Percentiles rank a stretch among this genome's conserved stretches.
These are phyloP conservation scores for Calonectria hawksworthii DNA, from an alignment of 2,329 filamentous ascomycete species.

Conservation along the genomic window DNA sequence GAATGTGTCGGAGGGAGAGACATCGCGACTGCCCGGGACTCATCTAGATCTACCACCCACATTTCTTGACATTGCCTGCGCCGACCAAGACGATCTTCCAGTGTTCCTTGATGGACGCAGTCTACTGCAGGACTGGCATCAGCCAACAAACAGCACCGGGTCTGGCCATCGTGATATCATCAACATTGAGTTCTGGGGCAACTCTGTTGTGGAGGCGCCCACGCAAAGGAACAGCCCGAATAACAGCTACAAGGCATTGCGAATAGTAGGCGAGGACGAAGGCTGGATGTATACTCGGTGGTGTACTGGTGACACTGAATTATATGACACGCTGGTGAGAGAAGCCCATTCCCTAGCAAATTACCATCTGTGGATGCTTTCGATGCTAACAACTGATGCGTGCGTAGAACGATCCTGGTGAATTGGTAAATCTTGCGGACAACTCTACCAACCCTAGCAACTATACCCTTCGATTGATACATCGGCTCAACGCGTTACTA, in stretches of 20 bases:
- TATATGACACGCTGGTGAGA: conserved; percentile 65
- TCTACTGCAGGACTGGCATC: conserved; percentile 24
- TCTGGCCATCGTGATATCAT: conserved; percentile 40
- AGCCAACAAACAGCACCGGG: conserved; percentile 36
- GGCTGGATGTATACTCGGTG: conserved; percentile 69
- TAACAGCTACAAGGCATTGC: conserved; percentile 69
- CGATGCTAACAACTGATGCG: not conserved
- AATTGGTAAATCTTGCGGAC: conserved; percentile 21
- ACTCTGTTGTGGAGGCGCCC: conserved; percentile 44
- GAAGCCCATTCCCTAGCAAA: too few species aligned
- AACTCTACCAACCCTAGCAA: conserved; percentile 13
- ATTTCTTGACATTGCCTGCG: conserved; percentile 57
- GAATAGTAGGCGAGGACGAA: conserved; percentile 61
- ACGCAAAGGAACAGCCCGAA: conserved; percentile 38
- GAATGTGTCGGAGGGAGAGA: conserved; percentile 54
- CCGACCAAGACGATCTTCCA: conserved; percentile 39
- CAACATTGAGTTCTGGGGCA: conserved; percentile 67
- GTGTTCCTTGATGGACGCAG: conserved; percentile 46
- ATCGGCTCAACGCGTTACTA: conserved; percentile 68
- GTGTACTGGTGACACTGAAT: conserved; percentile 63
- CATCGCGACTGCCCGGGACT: conserved; percentile 58
- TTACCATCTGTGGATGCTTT: too few species aligned
- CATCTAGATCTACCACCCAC: conserved; percentile 71
- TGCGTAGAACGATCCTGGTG: conserved; percentile 12
- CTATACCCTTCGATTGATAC: conserved; percentile 47